Base-by-base conservation (phyloP, 352 stramenopile species). In the Pythium sp. region DNA sequence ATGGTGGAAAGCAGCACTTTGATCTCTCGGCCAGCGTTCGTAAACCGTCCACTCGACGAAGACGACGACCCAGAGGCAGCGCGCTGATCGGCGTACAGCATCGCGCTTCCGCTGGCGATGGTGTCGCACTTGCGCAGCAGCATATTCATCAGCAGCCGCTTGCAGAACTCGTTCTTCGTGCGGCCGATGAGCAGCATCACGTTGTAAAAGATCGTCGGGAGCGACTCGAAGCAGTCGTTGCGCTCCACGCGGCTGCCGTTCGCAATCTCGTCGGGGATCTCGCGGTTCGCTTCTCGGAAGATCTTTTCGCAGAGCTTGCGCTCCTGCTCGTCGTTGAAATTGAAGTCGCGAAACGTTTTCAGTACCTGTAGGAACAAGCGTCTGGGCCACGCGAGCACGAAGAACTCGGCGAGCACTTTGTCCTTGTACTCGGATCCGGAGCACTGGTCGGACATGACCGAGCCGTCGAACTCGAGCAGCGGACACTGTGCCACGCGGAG, bases 361-460 rank as follows among this genome's bases (percentile, higher is more conserved):
- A 86, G 54, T n/a, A 83, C 63, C 70, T 82, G 78, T 30, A 86
- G 43, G 63, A 86, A 86, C 56, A 86, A 82, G 2, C 78, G 67
- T 18, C 67, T 65, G n/a, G 78, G 78, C 78, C 78, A 86, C 26
- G 58, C 56, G 38, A 83, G 68, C 15, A 66, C 64, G 30, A 75
- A 58, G 20, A 86, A 62, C 46, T 82, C 81, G n/a, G 41, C n/a
- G 18, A 86, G 51, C 1, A 75, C 64, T 5, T 65, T 64, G 30
- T 75, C 61, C 2, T 69, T 72, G 61, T 77, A 83, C 38, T 74
- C 73, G 6, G 61, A 36, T 32, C 78, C 75, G 2, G 73, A 80
- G 22, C 74, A 65, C 28, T 73, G 67, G 6, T 70, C 69, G 58
- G 59, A 41, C 57, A 67, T n/a, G 49, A 47, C 54, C 57, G 60